phyloP scores from a whole-genome alignment of 306 rosid genomes.

The Lathyrus sativus region DNA sequence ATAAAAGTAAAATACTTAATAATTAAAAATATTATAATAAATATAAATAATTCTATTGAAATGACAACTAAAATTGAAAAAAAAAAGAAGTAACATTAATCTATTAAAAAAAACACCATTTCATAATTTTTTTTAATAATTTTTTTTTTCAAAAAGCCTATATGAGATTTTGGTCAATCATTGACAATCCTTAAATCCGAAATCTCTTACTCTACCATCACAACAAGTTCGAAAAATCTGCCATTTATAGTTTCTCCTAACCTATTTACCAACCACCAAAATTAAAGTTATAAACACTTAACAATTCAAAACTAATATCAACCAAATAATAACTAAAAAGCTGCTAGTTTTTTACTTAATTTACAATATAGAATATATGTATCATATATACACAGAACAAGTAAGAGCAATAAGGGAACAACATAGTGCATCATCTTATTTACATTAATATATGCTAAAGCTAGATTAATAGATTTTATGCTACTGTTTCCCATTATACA shows the following conservation, averaged over 20 bases:
- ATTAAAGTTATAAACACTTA: neutral
- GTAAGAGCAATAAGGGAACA: conserved; percentile 7
- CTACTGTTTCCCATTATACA: neutral
- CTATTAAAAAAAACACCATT: too few relatives aligned
- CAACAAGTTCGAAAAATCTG: too few relatives aligned
- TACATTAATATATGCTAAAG: conserved; percentile 34
- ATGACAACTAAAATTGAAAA: too few relatives aligned
- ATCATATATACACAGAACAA: conserved; percentile 25
- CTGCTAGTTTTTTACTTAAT: neutral
- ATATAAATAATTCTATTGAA: too few relatives aligned
- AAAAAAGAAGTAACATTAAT: too few relatives aligned
- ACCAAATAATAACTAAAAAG: neutral
- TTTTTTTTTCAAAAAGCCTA: neutral
- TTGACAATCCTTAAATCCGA: neutral
- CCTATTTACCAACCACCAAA: neutral
- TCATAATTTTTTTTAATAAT: too few relatives aligned
- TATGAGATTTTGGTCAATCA: neutral
- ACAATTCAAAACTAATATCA: neutral
- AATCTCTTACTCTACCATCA: too few relatives aligned
- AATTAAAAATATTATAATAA: too few relatives aligned
- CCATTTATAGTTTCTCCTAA: neutral
- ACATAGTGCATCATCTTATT: conserved; percentile 22
- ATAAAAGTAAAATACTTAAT: too few relatives aligned
- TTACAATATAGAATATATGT: conserved; percentile 25
- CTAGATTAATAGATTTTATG: conserved; percentile 1